phyloP scores from a whole-genome alignment of 2,329 filamentous ascomycete genomes.

The Microcyclosporella mali region DNA sequence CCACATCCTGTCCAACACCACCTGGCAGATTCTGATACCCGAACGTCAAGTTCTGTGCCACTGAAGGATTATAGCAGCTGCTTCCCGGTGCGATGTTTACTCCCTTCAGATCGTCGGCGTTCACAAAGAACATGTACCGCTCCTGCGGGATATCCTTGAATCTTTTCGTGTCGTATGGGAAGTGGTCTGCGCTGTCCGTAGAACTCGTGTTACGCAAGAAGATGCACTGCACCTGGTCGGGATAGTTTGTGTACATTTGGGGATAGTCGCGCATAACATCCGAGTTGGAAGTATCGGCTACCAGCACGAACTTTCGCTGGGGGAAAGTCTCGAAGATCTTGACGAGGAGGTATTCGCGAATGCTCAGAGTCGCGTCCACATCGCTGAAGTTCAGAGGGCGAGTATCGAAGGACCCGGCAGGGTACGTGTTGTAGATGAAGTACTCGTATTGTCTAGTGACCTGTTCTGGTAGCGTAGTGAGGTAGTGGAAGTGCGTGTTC shows the following conservation, averaged over 20 bases:
- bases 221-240: conserved; percentile 69
- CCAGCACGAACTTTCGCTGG: conserved; percentile 65
- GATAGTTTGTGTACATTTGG: conserved; percentile 56
- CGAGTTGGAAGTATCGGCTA: conserved; percentile 70
- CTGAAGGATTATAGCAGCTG: conserved; percentile 58
- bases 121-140: conserved; percentile 73
- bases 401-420: conserved; percentile 70
- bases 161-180: conserved; percentile 68
- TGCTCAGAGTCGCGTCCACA: conserved; percentile 61
- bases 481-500: conserved; percentile 71
- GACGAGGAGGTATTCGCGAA: conserved; percentile 62
- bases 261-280: conserved; percentile 62
- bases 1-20: conserved; percentile 18
- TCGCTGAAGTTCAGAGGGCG: conserved; percentile 76
- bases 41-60: conserved; percentile 68
- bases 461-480: conserved; percentile 75
- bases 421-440: conserved; percentile 71
- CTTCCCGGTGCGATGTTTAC: conserved; percentile 60
- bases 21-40: conserved; percentile 49
- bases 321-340: conserved; percentile 72
- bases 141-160: conserved; percentile 62
- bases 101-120: conserved; percentile 60
- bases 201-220: conserved; percentile 67
- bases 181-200: conserved; percentile 60
- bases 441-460: conserved; percentile 72